Evolutionary conservation across 257 asterid genomes (phyloP), one percentile per base, ranked within the genome.

Genomic region (Solanum paucissectum): DNA sequence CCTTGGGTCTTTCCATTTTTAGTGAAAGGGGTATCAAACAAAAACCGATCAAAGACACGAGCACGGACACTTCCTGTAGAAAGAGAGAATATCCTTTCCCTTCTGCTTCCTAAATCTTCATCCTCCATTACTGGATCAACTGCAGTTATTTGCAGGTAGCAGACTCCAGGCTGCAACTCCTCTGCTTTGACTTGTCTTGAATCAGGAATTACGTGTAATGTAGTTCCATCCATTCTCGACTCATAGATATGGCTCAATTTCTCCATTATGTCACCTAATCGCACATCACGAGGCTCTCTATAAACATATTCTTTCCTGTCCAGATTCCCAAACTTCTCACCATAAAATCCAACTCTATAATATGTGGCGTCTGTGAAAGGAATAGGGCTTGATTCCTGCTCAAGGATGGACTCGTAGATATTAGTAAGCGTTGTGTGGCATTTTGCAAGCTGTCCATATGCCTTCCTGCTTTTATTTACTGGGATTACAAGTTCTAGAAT

Each of bases 121-220:
- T 97, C 99, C 90, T 97, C 98, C 99, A 95, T 96, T 29, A 97
- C 99, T 0, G 99, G 96, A 91, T 97, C 99, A 74, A 96, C 99
- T 20, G 99, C 99, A 52, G 99, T 97, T 89, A 97, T 97, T 94
- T 97, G 99, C 79, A 97, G 94, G 93, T 97, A 96, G 92, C 99
- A 96, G 83, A 92, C 99, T 82, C 93, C 98, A 44, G 95, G 90
- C 92, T 94, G 98, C 93, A 96, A 93, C 92, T 97, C 99, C 73
- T 95, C 98, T 46, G 95, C 96, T 89, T 95, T 97, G 32, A 97
- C 99, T 87, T 97, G 99, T 84, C 99, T 93, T 21, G 99, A 97
- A 91, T 97, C 99, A 21, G 99, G 99, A 91, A 97, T 97, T 83
- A 97, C 89, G 44, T 97, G 99, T 90, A 97, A 90, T 18, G 99